A percentile compares a stretch with the other conserved stretches of the same genome.
phyloP scores from a whole-genome alignment of 805 yeast genomes.

The Candida mattraensis region DNA sequence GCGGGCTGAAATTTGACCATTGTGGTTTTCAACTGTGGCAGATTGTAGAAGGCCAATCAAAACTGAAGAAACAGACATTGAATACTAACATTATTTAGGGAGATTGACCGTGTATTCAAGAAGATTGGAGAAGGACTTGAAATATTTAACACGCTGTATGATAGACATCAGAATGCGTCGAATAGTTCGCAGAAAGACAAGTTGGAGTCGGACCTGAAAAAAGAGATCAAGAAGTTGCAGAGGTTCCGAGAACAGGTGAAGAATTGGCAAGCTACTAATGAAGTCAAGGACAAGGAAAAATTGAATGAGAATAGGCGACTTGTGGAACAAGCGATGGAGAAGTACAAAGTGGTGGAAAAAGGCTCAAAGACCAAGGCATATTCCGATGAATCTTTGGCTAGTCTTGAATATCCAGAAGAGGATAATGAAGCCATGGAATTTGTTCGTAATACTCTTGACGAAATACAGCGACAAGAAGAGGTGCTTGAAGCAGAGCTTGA shows the following conservation, averaged over 20 bases:
- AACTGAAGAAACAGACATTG: too few relatives aligned
- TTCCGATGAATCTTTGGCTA: slow-evolving; percentile 56
- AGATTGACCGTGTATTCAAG: slow-evolving; percentile 63
- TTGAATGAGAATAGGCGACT: slow-evolving; percentile 45
- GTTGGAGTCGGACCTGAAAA: slow-evolving; percentile 54
- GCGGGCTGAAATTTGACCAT: too few relatives aligned
- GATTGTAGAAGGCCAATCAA: slow-evolving; percentile 1
- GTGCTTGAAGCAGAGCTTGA: slow-evolving; percentile 71
- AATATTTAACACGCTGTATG: slow-evolving; percentile 54
- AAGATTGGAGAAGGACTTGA: slow-evolving; percentile 58
- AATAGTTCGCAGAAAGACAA: slow-evolving; percentile 55
- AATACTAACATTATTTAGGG: slow-evolving; percentile 32
- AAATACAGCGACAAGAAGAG: slow-evolving; percentile 78
- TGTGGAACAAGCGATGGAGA: slow-evolving; percentile 54
- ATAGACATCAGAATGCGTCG: slow-evolving; percentile 50
- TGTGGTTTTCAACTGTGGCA: too few relatives aligned
- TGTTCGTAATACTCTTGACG: slow-evolving; percentile 69
- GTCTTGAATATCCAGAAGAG: slow-evolving; percentile 59
- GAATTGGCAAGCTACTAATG: slow-evolving; percentile 55
- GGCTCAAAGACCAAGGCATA: slow-evolving; percentile 56
- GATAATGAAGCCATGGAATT: slow-evolving; percentile 72
- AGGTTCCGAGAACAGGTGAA: slow-evolving; percentile 60
- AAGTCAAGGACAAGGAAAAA: slow-evolving; percentile 46
- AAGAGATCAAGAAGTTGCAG: slow-evolving; percentile 59
- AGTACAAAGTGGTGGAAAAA: slow-evolving; percentile 58